Evolutionary conservation across 495 filamentous ascomycete genomes (phyloP).

Genomic region (Podospora australis): DNA sequence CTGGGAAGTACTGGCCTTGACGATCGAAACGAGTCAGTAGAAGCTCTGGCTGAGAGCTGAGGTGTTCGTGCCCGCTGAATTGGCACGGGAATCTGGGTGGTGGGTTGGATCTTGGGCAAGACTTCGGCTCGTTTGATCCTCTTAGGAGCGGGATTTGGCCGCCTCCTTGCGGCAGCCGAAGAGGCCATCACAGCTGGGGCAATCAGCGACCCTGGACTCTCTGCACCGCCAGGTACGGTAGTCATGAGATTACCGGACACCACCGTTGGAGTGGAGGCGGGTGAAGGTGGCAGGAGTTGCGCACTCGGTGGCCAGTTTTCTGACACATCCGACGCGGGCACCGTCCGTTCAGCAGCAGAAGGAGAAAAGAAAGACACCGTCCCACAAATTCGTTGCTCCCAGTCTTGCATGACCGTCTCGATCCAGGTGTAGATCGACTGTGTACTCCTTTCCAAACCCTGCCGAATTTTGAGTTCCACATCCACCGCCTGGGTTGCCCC

Average conservation of each 20-base stretch:
- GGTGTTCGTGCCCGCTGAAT: slow-evolving; percentile 17
- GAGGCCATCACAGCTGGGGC: not conserved
- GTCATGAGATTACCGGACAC: not conserved
- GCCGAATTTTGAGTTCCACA: slow-evolving; percentile 22
- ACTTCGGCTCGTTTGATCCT: slow-evolving; percentile 15
- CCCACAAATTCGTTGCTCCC: slow-evolving; percentile 19
- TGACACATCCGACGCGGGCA: not conserved
- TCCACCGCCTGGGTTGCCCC: slow-evolving; percentile 10
- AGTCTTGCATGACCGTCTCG: slow-evolving; percentile 24
- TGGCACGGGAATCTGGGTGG: slow-evolving; percentile 19
- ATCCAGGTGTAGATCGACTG: slow-evolving; percentile 26
- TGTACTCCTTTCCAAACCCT: slow-evolving; percentile 23
- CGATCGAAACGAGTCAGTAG: not conserved
- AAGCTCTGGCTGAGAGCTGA: slow-evolving; percentile 5
- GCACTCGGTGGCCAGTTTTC: slow-evolving; percentile 18
- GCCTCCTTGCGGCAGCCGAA: slow-evolving; percentile 8
- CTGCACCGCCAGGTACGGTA: not conserved
- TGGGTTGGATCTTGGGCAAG: slow-evolving; percentile 11
- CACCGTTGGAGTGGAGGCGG: slow-evolving; percentile 21
- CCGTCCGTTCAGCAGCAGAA: slow-evolving; percentile 1
- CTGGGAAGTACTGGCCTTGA: slow-evolving; percentile 10
- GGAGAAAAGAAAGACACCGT: slow-evolving; percentile 15
- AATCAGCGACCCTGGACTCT: not conserved
- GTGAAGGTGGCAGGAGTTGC: slow-evolving; percentile 19
- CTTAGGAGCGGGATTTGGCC: slow-evolving; percentile 13